These are phyloP conservation scores for Mortierella hygrophila DNA, from an alignment of 192 early-diverging fungal genomes.

Conservation along the genomic window DNA sequence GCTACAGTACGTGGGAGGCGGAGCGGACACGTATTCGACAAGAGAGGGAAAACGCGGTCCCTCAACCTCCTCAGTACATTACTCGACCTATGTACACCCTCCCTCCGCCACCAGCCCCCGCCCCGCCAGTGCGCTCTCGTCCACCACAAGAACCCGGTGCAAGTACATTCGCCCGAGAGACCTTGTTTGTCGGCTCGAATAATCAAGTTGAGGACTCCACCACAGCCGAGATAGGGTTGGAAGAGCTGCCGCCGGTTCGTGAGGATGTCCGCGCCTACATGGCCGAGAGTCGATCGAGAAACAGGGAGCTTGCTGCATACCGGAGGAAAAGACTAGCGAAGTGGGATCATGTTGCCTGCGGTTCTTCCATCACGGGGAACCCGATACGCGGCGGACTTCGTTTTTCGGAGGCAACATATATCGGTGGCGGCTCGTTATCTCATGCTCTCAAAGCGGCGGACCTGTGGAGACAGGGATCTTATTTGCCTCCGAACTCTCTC, in stretches of 20 bases:
- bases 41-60: background rate
- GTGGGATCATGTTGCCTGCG: background rate
- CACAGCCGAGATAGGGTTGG: background rate
- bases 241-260: background rate
- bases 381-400: constrained; percentile 22
- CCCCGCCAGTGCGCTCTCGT: background rate
- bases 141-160: background rate
- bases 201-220: background rate
- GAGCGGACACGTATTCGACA: background rate
- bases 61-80: background rate
- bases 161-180: background rate
- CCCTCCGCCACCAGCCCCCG: background rate
- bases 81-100: background rate
- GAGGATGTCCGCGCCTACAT: background rate
- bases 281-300: background rate
- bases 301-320: background rate
- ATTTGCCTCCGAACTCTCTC: background rate
- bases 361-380: background rate
- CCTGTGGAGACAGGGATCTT: background rate
- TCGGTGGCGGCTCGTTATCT: constrained; percentile 31
- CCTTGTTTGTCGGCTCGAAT: background rate
- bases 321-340: background rate
- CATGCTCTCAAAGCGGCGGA: background rate
- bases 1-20: background rate
- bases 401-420: constrained; percentile 35